Evolutionary conservation across 345 rosid species (phyloP).

Genomic region (Noccaea caerulescens): DNA sequence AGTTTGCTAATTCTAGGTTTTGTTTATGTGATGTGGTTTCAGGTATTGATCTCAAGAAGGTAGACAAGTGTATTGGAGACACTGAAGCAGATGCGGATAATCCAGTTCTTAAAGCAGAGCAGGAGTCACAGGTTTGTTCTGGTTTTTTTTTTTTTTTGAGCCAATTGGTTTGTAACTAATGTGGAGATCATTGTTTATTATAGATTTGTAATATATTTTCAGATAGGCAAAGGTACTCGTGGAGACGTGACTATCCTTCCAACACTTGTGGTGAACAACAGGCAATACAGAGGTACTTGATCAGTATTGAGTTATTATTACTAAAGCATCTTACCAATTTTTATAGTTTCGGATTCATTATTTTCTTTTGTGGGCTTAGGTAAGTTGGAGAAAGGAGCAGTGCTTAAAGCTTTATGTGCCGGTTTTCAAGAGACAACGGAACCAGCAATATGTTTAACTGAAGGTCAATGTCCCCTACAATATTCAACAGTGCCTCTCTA

Average conservation of each 20-base stretch:
- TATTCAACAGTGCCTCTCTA: too few relatives aligned
- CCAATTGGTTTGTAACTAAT: neutral
- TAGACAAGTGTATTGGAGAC: conserved; percentile 10
- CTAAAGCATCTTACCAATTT: conserved; percentile 3
- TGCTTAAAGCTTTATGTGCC: conserved; percentile 12
- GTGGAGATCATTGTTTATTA: neutral
- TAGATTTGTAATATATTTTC: neutral
- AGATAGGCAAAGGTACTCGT: conserved; percentile 20
- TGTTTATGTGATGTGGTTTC: neutral
- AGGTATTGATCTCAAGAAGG: conserved; percentile 23
- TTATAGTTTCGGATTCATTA: neutral
- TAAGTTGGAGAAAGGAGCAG: conserved; percentile 28
- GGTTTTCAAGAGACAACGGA: conserved; percentile 24
- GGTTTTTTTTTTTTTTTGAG: neutral
- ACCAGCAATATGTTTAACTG: conserved; percentile 24
- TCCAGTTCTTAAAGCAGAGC: conserved; percentile 15
- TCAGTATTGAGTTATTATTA: neutral
- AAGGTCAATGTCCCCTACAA: neutral
- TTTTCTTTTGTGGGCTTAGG: neutral
- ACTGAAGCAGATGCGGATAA: conserved; percentile 20
- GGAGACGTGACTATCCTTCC: conserved; percentile 23
- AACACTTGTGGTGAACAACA: conserved; percentile 26
- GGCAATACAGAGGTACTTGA: conserved; percentile 22
- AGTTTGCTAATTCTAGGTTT: neutral
- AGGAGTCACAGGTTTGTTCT: conserved; percentile 20